A percentile compares a stretch with the other conserved stretches of the same genome.
These are phyloP conservation scores for Colletotrichum nymphaeae DNA, from an alignment of 2,329 filamentous ascomycete species.

Conservation along the genomic window DNA sequence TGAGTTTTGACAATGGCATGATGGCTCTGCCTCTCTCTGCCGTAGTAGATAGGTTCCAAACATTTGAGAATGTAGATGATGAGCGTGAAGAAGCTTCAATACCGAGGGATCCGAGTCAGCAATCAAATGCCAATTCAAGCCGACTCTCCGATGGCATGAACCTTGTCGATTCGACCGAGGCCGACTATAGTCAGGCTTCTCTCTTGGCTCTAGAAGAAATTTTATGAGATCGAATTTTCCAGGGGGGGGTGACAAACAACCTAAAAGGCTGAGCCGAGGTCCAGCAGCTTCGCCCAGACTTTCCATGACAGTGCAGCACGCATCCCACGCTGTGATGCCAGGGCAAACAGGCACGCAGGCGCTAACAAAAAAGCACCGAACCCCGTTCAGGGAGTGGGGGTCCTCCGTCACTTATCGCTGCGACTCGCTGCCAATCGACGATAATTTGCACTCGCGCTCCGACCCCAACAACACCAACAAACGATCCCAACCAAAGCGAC, in stretches of 20 bases:
- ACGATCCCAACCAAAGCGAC: neutral
- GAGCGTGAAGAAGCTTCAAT: no score
- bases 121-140: conserved; percentile 50
- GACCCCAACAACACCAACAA: conserved; percentile 3
- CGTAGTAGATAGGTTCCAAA: no score
- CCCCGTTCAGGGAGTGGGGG: conserved; percentile 1
- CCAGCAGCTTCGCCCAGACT: conserved; percentile 1
- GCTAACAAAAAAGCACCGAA: conserved; percentile 1
- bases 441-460: neutral
- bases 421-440: neutral
- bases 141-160: neutral
- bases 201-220: neutral
- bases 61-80: no score
- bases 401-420: neutral
- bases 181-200: neutral
- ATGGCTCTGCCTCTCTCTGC: no score
- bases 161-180: neutral
- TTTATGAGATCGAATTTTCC: neutral
- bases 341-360: neutral
- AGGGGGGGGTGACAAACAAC: neutral
- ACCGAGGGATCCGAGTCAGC: neutral
- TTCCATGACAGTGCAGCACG: neutral
- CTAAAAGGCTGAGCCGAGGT: conserved; percentile 29
- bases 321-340: neutral
- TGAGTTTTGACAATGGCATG: no score